Conservation (phyloP, 495 filamentous ascomycete species). For the Physcia stellaris region DNA sequence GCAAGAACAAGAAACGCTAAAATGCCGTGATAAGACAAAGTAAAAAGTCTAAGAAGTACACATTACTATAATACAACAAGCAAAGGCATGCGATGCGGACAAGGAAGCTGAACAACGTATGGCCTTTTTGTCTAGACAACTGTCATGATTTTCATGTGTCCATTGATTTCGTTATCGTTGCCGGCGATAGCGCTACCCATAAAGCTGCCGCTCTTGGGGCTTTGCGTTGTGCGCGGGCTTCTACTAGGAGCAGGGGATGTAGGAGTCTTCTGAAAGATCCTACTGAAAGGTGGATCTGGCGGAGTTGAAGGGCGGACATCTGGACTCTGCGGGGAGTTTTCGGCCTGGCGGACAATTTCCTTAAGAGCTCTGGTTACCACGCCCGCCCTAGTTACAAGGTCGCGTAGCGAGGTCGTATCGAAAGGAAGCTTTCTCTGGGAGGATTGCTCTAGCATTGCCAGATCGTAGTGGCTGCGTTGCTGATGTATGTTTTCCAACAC, state of each 20-base stretch:
- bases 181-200: constrained; percentile 33
- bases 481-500: constrained; percentile 78
- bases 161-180: constrained; percentile 36
- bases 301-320: constrained; percentile 28
- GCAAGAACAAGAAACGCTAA: too few species aligned
- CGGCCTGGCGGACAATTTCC: constrained; percentile 66
- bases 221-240: constrained; percentile 14
- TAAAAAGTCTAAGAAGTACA: too few species aligned
- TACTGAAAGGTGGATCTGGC: constrained; percentile 42
- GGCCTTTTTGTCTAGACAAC: constrained; percentile 46
- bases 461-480: constrained; percentile 39
- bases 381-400: constrained; percentile 73
- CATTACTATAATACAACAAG: too few species aligned
- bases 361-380: constrained; percentile 59
- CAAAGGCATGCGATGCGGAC: too few species aligned
- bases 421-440: constrained; percentile 72
- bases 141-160: constrained; percentile 57
- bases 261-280: constrained; percentile 46
- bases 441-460: constrained; percentile 26
- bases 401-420: constrained; percentile 76
- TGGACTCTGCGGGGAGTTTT: constrained; percentile 39
- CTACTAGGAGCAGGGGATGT: constrained; percentile 30
- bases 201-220: constrained; percentile 28
- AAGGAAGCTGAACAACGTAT: too few species aligned
- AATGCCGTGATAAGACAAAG: too few species aligned